A percentile compares a stretch with the other conserved stretches of the same genome.
Conservation (phyloP, 768 basidiomycete species). For the Suillus brevipes region DNA sequence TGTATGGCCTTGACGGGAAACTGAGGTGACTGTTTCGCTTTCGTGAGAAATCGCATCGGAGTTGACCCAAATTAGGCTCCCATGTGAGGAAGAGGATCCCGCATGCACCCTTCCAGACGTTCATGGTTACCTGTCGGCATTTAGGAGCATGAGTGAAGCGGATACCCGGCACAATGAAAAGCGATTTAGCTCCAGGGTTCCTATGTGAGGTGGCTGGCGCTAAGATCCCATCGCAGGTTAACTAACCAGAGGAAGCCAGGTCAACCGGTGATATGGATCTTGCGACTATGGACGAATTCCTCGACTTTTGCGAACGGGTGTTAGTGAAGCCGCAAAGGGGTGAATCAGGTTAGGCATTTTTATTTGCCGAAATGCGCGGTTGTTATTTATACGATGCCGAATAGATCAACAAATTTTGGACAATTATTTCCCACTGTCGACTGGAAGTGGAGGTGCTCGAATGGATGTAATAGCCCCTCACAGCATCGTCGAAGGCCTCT, state of each 20-base stretch:
- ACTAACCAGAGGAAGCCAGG: conserved; percentile 36
- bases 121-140: conserved; percentile 45
- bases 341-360: conserved; percentile 25
- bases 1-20: conserved; percentile 79
- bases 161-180: conserved; percentile 31
- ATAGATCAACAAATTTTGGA: conserved; percentile 36
- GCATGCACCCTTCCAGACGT: conserved; percentile 57
- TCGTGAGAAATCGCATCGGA: conserved; percentile 3
- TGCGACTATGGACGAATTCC: conserved; percentile 58
- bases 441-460: neutral
- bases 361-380: neutral
- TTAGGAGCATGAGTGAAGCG: conserved; percentile 40
- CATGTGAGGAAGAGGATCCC: conserved; percentile 51
- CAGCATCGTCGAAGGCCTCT: conserved; percentile 2
- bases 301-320: conserved; percentile 62
- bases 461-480: neutral
- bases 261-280: conserved; percentile 52
- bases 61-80: conserved; percentile 38
- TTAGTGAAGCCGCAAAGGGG: conserved; percentile 39
- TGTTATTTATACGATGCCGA: conserved; percentile 4
- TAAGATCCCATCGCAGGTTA: conserved; percentile 6
- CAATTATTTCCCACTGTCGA: conserved; percentile 42
- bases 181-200: conserved; percentile 44
- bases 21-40: conserved; percentile 44
- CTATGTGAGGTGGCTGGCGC: conserved; percentile 43